A percentile compares a stretch with the other conserved stretches of the same genome.
Conservation (phyloP, 345 rosid species). For the Eucalyptus erythrocorys region DNA sequence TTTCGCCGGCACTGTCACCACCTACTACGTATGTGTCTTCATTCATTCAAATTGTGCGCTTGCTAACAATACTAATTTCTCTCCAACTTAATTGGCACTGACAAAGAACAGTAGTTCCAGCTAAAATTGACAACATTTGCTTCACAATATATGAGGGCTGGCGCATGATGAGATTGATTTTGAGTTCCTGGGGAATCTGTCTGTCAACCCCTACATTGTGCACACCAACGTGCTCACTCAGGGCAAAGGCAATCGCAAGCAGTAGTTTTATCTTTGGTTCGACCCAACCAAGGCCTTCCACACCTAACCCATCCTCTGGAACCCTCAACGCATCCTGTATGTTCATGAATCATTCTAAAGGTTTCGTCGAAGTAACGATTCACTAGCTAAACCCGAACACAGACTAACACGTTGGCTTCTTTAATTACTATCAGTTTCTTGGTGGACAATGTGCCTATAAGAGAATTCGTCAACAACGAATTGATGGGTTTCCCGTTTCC, state of each 20-base stretch:
- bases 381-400: background rate
- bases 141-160: constrained; percentile 13
- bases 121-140: background rate
- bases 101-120: background rate
- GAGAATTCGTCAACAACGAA: constrained; percentile 39
- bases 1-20: constrained; percentile 49
- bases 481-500: constrained; percentile 28
- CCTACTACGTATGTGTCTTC: constrained; percentile 25
- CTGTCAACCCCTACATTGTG: constrained; percentile 49
- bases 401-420: background rate
- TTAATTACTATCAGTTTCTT: constrained; percentile 11
- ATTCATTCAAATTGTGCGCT: background rate
- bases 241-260: constrained; percentile 55
- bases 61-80: background rate
- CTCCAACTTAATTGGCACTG: background rate
- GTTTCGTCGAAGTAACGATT: background rate
- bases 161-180: constrained; percentile 50
- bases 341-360: background rate
- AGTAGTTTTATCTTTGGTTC: constrained; percentile 53
- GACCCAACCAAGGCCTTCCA: constrained; percentile 43
- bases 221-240: constrained; percentile 43
- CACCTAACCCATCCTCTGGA: constrained; percentile 44
- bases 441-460: constrained; percentile 36
- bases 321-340: constrained; percentile 33
- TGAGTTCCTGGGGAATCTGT: constrained; percentile 43